phyloP scores from a whole-genome alignment of 2,329 filamentous ascomycete genomes.

The Diplodia mutila region DNA sequence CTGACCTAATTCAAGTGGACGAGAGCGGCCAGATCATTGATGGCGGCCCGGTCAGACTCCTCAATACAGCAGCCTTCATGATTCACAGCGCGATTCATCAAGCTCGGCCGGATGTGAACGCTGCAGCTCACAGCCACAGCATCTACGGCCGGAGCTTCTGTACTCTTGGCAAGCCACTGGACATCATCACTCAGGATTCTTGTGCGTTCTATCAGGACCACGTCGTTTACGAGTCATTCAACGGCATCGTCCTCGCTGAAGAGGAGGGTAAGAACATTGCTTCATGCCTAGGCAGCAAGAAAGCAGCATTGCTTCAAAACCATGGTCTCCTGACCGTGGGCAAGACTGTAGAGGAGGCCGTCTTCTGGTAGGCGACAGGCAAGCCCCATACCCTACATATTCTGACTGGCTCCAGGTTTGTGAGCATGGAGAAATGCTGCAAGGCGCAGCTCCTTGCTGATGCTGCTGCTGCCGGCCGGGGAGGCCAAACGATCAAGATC shows the following conservation, averaged over 20 bases:
- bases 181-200: conserved; percentile 63
- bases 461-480: conserved; percentile 62
- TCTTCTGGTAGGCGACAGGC: conserved; percentile 49
- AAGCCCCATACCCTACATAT: not conserved
- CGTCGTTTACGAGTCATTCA: conserved; percentile 57
- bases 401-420: conserved; percentile 39
- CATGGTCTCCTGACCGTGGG: conserved; percentile 58
- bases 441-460: conserved; percentile 58
- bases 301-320: conserved; percentile 58
- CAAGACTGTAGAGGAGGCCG: conserved; percentile 53
- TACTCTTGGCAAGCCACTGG: conserved; percentile 61
- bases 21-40: conserved; percentile 65
- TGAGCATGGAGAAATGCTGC: conserved; percentile 58
- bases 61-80: conserved; percentile 58
- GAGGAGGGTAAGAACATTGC: conserved; percentile 60
- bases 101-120: conserved; percentile 62
- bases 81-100: conserved; percentile 64
- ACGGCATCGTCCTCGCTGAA: conserved; percentile 57
- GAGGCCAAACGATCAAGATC: conserved; percentile 68
- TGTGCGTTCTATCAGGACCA: conserved; percentile 61
- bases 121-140: conserved; percentile 62
- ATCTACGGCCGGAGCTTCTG: conserved; percentile 66
- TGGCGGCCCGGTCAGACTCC: conserved; percentile 53
- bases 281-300: conserved; percentile 51
- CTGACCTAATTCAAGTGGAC: conserved; percentile 70